phyloP scores from a whole-genome alignment of 1,284 basidiomycete species.

The Ceratobasidium sp. region DNA sequence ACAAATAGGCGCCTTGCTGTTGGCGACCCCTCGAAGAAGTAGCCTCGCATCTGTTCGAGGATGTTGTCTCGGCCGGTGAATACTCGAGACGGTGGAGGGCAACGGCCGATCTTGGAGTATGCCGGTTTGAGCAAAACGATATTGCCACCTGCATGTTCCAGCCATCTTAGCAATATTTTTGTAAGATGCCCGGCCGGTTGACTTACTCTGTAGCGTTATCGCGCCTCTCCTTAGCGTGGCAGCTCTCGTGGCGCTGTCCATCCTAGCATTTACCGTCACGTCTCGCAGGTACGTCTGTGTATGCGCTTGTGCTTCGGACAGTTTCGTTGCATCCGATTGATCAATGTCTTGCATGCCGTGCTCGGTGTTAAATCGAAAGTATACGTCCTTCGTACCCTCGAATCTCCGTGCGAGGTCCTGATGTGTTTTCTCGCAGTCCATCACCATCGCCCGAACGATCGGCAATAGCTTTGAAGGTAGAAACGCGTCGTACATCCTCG shows the following conservation, averaged over 20 bases:
- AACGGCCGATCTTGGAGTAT: not conserved
- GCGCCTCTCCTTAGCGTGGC: no score
- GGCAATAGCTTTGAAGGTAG: not conserved
- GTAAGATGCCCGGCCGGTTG: no score
- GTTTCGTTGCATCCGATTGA: not conserved
- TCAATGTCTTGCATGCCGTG: constrained; percentile 20
- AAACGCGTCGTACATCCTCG: not conserved
- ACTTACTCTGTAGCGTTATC: no score
- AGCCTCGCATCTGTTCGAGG: not conserved
- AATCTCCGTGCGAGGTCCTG: not conserved
- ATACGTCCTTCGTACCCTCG: not conserved
- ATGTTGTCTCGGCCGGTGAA: constrained; percentile 6
- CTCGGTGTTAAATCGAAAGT: constrained; percentile 22
- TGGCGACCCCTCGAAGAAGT: not conserved
- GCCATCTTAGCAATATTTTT: no score
- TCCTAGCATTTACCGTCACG: not conserved
- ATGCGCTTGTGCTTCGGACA: not conserved
- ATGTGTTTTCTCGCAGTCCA: constrained; percentile 15
- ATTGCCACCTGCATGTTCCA: no score
- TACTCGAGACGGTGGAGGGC: not conserved
- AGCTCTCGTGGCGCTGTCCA: no score
- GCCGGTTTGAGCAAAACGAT: no score
- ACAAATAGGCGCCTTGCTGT: not conserved
- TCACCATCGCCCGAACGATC: not conserved
- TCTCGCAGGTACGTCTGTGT: not conserved